These are phyloP conservation scores for Russula virescens DNA, from an alignment of 768 basidiomycete species.

Conservation along the genomic window DNA sequence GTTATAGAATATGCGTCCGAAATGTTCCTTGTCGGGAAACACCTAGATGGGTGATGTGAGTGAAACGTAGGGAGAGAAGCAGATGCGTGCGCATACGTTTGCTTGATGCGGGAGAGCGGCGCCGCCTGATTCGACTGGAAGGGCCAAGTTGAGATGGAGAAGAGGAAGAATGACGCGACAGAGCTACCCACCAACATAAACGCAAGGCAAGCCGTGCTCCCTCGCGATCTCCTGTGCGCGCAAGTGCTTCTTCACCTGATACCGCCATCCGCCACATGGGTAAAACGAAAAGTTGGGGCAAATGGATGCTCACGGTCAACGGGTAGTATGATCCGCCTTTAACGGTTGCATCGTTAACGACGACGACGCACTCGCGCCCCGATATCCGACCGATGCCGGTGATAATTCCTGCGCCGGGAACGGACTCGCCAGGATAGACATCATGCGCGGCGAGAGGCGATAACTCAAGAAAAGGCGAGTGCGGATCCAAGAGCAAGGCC, in stretches of 20 bases:
- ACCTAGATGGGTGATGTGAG: slow-evolving; percentile 37
- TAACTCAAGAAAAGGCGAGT: slow-evolving; percentile 86
- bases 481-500: slow-evolving; percentile 70
- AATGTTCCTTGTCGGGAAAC: slow-evolving; percentile 93
- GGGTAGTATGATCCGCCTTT: slow-evolving; percentile 94
- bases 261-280: neutral
- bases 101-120: slow-evolving; percentile 91
- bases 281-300: neutral
- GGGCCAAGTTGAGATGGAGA: neutral
- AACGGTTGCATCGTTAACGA: slow-evolving; percentile 93
- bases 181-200: slow-evolving; percentile 72
- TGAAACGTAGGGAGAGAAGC: neutral
- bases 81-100: slow-evolving; percentile 43
- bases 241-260: slow-evolving; percentile 88
- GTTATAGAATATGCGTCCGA: slow-evolving; percentile 95
- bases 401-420: slow-evolving; percentile 88
- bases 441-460: slow-evolving; percentile 82
- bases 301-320: slow-evolving; percentile 49
- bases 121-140: slow-evolving; percentile 85
- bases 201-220: slow-evolving; percentile 83
- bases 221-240: slow-evolving; percentile 92
- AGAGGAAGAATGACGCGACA: slow-evolving; percentile 14
- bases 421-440: slow-evolving; percentile 67
- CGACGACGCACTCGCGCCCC: slow-evolving; percentile 79
- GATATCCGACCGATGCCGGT: slow-evolving; percentile 70